A percentile compares a stretch with the other conserved stretches of the same genome.
Conservation (phyloP, 306 rosid genomes). For the Vigna reflexopilosa region DNA sequence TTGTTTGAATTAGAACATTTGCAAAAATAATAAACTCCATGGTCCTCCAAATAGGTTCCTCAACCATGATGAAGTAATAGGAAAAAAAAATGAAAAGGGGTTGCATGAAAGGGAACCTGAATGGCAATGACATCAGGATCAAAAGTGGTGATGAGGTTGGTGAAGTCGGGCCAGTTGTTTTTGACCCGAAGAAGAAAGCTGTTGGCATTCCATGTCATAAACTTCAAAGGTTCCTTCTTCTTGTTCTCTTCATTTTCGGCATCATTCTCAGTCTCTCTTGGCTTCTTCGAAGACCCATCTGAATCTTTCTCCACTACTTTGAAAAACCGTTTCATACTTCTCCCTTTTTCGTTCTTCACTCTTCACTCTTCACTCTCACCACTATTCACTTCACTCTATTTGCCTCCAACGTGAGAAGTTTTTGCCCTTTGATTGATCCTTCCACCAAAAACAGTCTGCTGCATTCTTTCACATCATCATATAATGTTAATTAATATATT, state of each 20-base stretch:
- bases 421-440: neutral
- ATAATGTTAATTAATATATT: too few relatives aligned
- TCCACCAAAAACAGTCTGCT: neutral
- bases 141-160: slow-evolving; percentile 60
- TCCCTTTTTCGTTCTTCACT: neutral
- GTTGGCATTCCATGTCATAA: slow-evolving; percentile 96
- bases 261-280: slow-evolving; percentile 50
- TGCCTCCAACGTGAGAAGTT: neutral
- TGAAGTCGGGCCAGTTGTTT: slow-evolving; percentile 79
- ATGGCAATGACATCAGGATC: slow-evolving; percentile 91
- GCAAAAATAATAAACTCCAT: neutral
- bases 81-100: neutral
- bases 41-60: neutral
- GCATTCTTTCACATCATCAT: neutral
- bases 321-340: slow-evolving; percentile 84
- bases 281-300: slow-evolving; percentile 69
- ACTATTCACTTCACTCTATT: neutral
- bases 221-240: slow-evolving; percentile 75
- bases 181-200: slow-evolving; percentile 86
- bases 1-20: neutral
- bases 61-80: neutral
- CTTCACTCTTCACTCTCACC: neutral
- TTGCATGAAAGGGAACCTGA: slow-evolving; percentile 56
- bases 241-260: slow-evolving; percentile 38
- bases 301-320: slow-evolving; percentile 69